A percentile compares a stretch with the other conserved stretches of the same genome.
Evolutionary conservation across 257 asterid genomes (phyloP).

Genomic region (Rhazya stricta): DNA sequence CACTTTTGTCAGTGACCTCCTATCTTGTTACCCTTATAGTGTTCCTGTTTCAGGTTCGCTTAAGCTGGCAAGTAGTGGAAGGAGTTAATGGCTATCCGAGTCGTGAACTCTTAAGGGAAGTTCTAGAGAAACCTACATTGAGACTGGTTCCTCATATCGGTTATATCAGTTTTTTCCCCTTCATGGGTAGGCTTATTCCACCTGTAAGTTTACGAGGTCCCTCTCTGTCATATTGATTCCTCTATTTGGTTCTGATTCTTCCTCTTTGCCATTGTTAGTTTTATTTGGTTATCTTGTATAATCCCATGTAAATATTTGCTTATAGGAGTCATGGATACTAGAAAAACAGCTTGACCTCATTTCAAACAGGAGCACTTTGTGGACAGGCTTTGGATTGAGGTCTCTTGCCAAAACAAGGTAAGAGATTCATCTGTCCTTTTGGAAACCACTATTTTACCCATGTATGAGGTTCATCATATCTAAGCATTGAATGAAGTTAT

Average conservation of each 20-base stretch:
- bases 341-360: slow-evolving; percentile 84
- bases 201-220: slow-evolving; percentile 59
- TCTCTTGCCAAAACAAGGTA: slow-evolving; percentile 93
- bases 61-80: slow-evolving; percentile 66
- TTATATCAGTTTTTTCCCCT: slow-evolving; percentile 94
- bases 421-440: background rate
- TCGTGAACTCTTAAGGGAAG: slow-evolving; percentile 74
- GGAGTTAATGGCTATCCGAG: slow-evolving; percentile 49
- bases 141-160: slow-evolving; percentile 93
- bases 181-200: slow-evolving; percentile 86
- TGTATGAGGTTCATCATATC: background rate
- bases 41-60: slow-evolving; percentile 52
- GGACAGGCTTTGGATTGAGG: slow-evolving; percentile 90
- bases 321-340: slow-evolving; percentile 71
- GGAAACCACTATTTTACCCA: background rate
- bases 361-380: slow-evolving; percentile 66
- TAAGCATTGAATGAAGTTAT: background rate
- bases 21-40: background rate
- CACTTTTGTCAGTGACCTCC: background rate
- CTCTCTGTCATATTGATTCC: background rate
- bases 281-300: slow-evolving; percentile 1
- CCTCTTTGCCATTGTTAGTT: background rate
- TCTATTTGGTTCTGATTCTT: background rate
- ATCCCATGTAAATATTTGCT: background rate
- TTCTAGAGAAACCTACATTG: slow-evolving; percentile 59